These are phyloP conservation scores for Lycium barbarum DNA, from an alignment of 257 asterid species.

Conservation along the genomic window DNA sequence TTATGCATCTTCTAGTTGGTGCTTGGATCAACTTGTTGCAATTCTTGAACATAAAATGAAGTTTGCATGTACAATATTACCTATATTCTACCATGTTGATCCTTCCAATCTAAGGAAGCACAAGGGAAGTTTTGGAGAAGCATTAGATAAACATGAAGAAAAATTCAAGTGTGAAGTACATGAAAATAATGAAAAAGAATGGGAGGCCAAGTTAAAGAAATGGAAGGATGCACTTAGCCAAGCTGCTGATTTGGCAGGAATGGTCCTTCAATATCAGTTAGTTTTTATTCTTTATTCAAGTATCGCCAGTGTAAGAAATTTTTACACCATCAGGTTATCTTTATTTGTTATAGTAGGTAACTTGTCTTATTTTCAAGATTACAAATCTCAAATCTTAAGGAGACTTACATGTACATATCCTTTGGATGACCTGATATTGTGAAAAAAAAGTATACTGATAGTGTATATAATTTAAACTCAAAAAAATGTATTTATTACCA, in stretches of 20 bases:
- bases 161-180: slow-evolving; percentile 3
- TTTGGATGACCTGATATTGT: no score
- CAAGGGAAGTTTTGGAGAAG: slow-evolving; percentile 21
- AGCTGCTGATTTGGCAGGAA: slow-evolving; percentile 26
- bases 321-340: not conserved
- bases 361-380: not conserved
- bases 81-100: slow-evolving; percentile 25
- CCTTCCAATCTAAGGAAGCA: slow-evolving; percentile 23
- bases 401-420: not conserved
- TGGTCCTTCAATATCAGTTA: slow-evolving; percentile 19
- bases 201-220: slow-evolving; percentile 17
- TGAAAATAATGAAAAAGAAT: not conserved
- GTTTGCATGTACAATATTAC: slow-evolving; percentile 23
- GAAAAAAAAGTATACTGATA: no score
- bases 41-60: slow-evolving; percentile 10
- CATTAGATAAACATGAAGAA: slow-evolving; percentile 16
- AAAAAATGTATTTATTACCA: no score
- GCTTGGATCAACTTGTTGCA: slow-evolving; percentile 20
- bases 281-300: not conserved
- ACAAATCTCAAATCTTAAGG: not conserved
- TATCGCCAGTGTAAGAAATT: not conserved
- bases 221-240: slow-evolving; percentile 10
- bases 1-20: slow-evolving; percentile 14
- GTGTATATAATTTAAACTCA: no score
- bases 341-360: not conserved